Percentiles rank a stretch among this genome's conserved stretches.
These are phyloP conservation scores for Nemophila menziesii DNA, from an alignment of 257 asterid genomes.

Conservation along the genomic window DNA sequence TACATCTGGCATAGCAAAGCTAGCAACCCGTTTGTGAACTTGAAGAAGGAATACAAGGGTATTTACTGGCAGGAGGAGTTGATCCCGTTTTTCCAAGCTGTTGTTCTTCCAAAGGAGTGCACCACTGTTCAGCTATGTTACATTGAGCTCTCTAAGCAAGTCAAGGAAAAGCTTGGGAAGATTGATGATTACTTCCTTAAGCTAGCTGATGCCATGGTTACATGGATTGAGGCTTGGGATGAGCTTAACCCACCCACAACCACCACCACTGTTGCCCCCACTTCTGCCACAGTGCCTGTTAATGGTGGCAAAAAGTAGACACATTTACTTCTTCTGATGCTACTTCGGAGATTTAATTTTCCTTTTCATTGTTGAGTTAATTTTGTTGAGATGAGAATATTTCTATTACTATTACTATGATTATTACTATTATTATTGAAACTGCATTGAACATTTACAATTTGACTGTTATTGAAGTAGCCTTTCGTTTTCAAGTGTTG, in stretches of 20 bases:
- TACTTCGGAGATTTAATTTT: background rate
- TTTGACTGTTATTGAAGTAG: too few relatives aligned
- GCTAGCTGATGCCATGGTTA: conserved; percentile 60
- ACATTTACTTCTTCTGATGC: background rate
- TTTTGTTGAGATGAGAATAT: background rate
- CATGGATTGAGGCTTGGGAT: conserved; percentile 7
- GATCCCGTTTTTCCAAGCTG: conserved; percentile 59
- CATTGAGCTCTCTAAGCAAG: conserved; percentile 52
- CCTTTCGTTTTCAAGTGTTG: too few relatives aligned
- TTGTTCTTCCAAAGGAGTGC: conserved; percentile 37
- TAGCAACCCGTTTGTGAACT: conserved; percentile 62
- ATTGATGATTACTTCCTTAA: conserved; percentile 49
- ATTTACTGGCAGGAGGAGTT: conserved; percentile 67
- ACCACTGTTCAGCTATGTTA: conserved; percentile 57
- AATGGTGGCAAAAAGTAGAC: conserved; percentile 4
- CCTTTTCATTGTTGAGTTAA: background rate
- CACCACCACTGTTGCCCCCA: background rate
- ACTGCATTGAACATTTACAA: too few relatives aligned
- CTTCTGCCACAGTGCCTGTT: conserved; percentile 1
- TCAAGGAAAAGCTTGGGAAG: conserved; percentile 39
- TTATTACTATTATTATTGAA: too few relatives aligned
- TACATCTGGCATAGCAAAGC: conserved; percentile 82
- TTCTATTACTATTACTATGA: too few relatives aligned
- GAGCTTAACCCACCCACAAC: background rate
- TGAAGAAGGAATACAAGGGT: conserved; percentile 60